Base-by-base conservation (phyloP, 768 basidiomycete genomes). In the Mycena rosella region DNA sequence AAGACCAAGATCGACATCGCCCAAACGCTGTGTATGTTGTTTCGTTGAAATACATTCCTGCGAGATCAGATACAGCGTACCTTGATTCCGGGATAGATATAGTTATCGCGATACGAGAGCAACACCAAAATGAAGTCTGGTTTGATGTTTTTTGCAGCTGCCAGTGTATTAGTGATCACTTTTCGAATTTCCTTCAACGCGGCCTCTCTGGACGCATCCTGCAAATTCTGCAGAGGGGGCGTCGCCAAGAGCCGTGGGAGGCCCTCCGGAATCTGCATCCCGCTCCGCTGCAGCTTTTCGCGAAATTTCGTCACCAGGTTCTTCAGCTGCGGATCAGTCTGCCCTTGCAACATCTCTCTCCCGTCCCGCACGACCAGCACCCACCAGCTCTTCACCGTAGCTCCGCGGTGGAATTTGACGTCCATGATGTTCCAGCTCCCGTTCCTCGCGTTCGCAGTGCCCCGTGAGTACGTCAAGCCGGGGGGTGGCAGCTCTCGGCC, bases 31-130 rank as follows among this genome's bases (percentile, higher is more conserved):
- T 9, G 56, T 36, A n/a, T 29, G n/a, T n/a, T n/a, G n/a, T 22
- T 40, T 26, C 57, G n/a, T 22, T 45, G 9, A 54, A 24, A 38
- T 40, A 32, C 29, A 27, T 1, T 29, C 30, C 30, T 36, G 17
- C 59, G 36, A 52, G 22, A 10, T 14, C 6, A 32, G 53, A 34
- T 26, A 59, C 8, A 4, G 14, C 17, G 4, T 26, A 85, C 85
- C 79, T 95, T 94, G 76, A 95, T 88, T 11, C 90, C 92, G 2
- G 92, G 90, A 74, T 95, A 96, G 51, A 96, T 91, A 70, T 76
- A 89, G 54, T 91, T 90, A 74, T 96, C 94, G 17, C 84, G 77
- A 53, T 79, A 83, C 32, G 91, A 89, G 6, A 96, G 78, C 26
- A 96, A 74, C 7, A 94, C 91, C 29, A 96, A 83, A 30, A 95